Evolutionary conservation across 1,139 yeast species (phyloP).

Genomic region (Yueomyces sp.): DNA sequence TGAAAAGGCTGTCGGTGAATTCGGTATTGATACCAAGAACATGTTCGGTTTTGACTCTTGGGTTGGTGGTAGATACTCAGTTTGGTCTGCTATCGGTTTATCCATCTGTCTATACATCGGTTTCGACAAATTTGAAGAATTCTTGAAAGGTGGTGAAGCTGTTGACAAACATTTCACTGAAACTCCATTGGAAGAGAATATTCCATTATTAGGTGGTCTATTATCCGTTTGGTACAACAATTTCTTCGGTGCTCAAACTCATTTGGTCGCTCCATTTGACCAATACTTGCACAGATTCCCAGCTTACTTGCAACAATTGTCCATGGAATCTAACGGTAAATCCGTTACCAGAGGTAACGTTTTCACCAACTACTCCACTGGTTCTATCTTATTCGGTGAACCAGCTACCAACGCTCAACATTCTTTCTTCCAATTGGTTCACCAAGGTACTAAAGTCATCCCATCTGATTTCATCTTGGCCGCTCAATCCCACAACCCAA

Average conservation of each 20-base stretch:
- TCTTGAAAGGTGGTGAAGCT: constrained; percentile 95
- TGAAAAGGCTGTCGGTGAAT: constrained; percentile 78
- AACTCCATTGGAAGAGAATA: constrained; percentile 81
- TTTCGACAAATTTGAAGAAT: constrained; percentile 78
- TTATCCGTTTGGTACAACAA: constrained; percentile 96
- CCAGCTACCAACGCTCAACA: constrained; percentile 99
- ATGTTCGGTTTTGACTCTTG: constrained; percentile 97
- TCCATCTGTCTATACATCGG: constrained; percentile 94
- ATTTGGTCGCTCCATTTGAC: constrained; percentile 94
- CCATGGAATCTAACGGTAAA: constrained; percentile 99
- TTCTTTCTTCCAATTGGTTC: constrained; percentile 97
- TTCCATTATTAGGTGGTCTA: constrained; percentile 87
- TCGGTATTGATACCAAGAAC: constrained; percentile 93
- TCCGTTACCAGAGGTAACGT: constrained; percentile 86
- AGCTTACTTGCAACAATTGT: constrained; percentile 94
- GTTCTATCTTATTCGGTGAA: constrained; percentile 91
- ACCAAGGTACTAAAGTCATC: constrained; percentile 95
- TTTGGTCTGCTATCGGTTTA: constrained; percentile 97
- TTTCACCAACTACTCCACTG: constrained; percentile 90
- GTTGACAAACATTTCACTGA: constrained; percentile 80
- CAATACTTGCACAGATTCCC: constrained; percentile 99
- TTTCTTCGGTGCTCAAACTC: constrained; percentile 96
- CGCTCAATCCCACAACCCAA: constrained; percentile 96
- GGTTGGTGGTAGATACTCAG: constrained; percentile 99
- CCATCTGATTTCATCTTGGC: constrained; percentile 96